Conservation (phyloP, 306 rosid species). For the Prunus mira region DNA sequence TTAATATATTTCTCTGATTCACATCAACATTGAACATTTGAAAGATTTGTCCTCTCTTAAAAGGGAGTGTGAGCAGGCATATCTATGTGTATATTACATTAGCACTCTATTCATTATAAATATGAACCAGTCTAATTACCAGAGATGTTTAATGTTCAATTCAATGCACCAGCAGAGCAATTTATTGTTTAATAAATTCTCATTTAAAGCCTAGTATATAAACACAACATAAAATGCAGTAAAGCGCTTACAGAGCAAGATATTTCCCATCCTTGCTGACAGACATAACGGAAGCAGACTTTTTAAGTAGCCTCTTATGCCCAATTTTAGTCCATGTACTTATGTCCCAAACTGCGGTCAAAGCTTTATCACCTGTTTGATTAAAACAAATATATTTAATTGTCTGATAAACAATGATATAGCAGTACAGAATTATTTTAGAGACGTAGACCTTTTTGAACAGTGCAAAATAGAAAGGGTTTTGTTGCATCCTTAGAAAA, state of each 20-base stretch:
- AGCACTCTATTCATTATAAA: background rate
- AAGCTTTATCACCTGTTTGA: constrained; percentile 57
- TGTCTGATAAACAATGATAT: constrained; percentile 20
- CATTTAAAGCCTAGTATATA: background rate
- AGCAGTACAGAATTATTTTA: background rate
- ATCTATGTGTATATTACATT: background rate
- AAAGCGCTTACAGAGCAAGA: constrained; percentile 82
- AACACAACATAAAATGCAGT: constrained; percentile 15
- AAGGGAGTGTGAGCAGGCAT: background rate
- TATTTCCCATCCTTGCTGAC: constrained; percentile 94
- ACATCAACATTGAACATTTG: background rate
- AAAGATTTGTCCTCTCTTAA: background rate
- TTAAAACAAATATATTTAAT: background rate
- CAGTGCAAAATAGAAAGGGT: constrained; percentile 78
- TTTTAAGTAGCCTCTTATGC: constrained; percentile 73
- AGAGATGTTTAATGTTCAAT: background rate
- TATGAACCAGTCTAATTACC: background rate
- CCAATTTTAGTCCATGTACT: constrained; percentile 92
- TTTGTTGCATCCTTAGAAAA: constrained; percentile 96
- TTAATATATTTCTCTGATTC: background rate
- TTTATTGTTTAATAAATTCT: background rate
- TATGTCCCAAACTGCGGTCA: constrained; percentile 81
- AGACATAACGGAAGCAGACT: constrained; percentile 81
- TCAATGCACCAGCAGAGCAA: background rate
- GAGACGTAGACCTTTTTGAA: constrained; percentile 60